Percentiles rank a stretch among this genome's conserved stretches.
Conservation (phyloP, 148 eudicot species). For the Simmondsia chinensis region DNA sequence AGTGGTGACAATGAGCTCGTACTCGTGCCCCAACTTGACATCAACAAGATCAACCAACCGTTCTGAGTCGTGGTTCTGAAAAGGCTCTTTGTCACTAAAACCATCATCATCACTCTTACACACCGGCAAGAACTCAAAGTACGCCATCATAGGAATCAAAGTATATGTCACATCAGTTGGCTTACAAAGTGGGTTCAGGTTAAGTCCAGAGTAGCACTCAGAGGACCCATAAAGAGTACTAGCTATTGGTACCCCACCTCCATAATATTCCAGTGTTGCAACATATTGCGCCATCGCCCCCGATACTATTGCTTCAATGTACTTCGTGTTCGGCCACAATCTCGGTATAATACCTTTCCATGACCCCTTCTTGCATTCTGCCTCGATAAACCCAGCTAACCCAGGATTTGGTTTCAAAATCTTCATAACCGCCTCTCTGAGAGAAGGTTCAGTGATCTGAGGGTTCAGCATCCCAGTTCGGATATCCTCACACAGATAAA, state of each 20-base stretch:
- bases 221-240: conserved; percentile 10
- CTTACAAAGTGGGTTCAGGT: conserved; percentile 6
- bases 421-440: neutral
- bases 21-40: conserved; percentile 9
- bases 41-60: neutral
- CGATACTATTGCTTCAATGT: conserved; percentile 4
- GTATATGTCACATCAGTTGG: conserved; percentile 10
- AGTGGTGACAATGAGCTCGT: conserved; percentile 11
- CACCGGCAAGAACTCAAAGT: conserved; percentile 15
- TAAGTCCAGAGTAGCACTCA: conserved; percentile 11
- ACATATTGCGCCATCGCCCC: conserved; percentile 12
- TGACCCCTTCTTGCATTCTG: conserved; percentile 3
- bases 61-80: conserved; percentile 7
- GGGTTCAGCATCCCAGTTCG: conserved; percentile 1
- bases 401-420: conserved; percentile 4
- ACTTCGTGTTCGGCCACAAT: conserved; percentile 10
- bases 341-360: conserved; percentile 11
- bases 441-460: neutral
- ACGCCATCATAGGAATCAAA: conserved; percentile 9
- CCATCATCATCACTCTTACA: no score
- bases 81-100: no score
- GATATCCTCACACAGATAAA: conserved; percentile 2
- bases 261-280: conserved; percentile 10
- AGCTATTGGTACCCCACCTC: conserved; percentile 11
- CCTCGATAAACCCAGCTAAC: conserved; percentile 1